Percentiles rank a stretch among this genome's conserved stretches.
phyloP scores from a whole-genome alignment of 2,329 filamentous ascomycete species.

The Claviceps sp. region DNA sequence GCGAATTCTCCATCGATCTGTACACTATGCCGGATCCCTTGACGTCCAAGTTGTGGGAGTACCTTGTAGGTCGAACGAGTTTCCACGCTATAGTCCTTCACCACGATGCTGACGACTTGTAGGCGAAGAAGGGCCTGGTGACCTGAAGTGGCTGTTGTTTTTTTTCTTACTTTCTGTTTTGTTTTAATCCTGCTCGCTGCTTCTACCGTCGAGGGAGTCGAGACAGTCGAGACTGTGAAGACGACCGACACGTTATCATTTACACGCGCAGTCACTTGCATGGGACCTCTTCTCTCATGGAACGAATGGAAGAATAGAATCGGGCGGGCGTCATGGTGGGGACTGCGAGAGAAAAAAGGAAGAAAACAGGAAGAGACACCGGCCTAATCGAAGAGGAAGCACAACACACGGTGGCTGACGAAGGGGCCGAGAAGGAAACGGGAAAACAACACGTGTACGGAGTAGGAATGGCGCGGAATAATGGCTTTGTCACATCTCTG shows the following conservation, averaged over 20 bases:
- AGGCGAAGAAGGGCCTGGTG: slow-evolving; percentile 30
- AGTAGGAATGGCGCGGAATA: slow-evolving; percentile 1
- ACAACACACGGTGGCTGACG: neutral
- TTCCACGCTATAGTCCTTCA: too few species aligned
- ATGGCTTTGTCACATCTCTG: neutral
- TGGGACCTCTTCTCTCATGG: neutral
- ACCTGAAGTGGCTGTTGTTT: neutral
- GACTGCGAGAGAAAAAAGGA: neutral
- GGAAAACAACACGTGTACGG: neutral
- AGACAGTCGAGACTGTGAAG: neutral
- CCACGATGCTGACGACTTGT: neutral
- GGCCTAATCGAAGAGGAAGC: neutral
- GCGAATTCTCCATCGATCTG: slow-evolving; percentile 95
- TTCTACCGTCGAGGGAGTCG: neutral
- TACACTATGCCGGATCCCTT: slow-evolving; percentile 89
- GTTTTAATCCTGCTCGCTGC: neutral
- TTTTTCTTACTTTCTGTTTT: neutral
- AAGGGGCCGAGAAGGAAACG: neutral
- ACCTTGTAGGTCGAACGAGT: slow-evolving; percentile 35
- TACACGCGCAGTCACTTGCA: neutral
- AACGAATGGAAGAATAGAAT: too few species aligned
- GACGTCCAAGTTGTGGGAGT: slow-evolving; percentile 93
- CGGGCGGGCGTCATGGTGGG: neutral
- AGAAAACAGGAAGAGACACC: neutral
- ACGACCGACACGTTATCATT: neutral